Evolutionary conservation across 352 stramenopile species (phyloP).

Genomic region (Phytophthora pinifolia): DNA sequence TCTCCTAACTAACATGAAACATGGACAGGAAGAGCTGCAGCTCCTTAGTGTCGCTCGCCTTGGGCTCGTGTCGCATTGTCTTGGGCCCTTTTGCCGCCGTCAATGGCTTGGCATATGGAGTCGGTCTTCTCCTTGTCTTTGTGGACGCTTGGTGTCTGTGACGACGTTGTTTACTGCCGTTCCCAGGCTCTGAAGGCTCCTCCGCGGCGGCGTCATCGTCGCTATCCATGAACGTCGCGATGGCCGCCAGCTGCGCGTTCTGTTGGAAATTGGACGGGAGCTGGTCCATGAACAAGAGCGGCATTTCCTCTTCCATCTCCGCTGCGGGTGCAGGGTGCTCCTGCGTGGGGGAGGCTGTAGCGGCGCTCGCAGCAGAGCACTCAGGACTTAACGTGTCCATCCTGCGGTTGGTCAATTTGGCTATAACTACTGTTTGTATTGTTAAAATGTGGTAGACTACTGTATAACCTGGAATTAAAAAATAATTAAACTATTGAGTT

Average conservation of each 20-base stretch:
- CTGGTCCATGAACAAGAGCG: constrained; percentile 75
- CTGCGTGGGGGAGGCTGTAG: not conserved
- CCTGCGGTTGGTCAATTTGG: not conserved
- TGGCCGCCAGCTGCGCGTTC: constrained; percentile 69
- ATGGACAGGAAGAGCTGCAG: constrained; percentile 61
- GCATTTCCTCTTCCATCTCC: constrained; percentile 62
- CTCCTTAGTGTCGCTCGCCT: constrained; percentile 39
- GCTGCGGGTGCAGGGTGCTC: not conserved
- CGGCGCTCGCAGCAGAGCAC: not conserved
- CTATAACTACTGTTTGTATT: too few species aligned
- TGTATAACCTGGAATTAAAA: too few species aligned
- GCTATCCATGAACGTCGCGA: constrained; percentile 77
- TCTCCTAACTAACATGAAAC: constrained; percentile 43
- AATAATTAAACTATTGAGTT: too few species aligned
- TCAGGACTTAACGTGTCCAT: not conserved
- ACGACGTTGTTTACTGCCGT: constrained; percentile 11
- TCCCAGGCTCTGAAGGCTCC: not conserved
- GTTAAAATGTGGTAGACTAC: too few species aligned
- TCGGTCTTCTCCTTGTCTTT: constrained; percentile 13
- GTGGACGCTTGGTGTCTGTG: not conserved
- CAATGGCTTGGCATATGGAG: constrained; percentile 28
- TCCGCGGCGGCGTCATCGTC: constrained; percentile 33
- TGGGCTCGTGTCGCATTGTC: constrained; percentile 6
- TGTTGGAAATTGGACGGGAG: constrained; percentile 65
- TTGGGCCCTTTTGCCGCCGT: constrained; percentile 3